These are phyloP conservation scores for Mycena rosella DNA, from an alignment of 768 basidiomycete genomes.

Conservation along the genomic window DNA sequence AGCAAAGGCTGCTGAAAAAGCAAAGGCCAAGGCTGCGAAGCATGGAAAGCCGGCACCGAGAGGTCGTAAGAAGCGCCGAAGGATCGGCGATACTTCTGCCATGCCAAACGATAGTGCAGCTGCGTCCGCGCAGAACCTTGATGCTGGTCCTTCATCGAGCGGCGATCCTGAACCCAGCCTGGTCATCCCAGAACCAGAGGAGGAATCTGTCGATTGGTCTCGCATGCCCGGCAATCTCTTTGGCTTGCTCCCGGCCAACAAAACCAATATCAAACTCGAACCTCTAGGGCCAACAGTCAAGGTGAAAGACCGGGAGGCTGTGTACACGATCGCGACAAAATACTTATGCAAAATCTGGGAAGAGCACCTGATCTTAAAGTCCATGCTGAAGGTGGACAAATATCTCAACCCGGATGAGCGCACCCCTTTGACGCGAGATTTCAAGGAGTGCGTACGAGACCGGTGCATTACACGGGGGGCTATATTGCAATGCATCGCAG, in stretches of 20 bases:
- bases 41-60: neutral
- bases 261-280: neutral
- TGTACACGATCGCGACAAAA: neutral
- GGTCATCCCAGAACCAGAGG: neutral
- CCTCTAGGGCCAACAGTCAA: neutral
- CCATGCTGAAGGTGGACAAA: conserved; percentile 7
- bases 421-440: neutral
- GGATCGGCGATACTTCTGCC: neutral
- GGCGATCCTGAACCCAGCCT: no score
- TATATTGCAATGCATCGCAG: conserved; percentile 11
- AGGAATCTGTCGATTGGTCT: neutral
- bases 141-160: no score
- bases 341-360: conserved; percentile 21
- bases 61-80: neutral
- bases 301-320: neutral
- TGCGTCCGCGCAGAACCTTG: no score
- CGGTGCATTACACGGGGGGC: conserved; percentile 15
- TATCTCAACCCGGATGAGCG: neutral
- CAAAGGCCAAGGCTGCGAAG: neutral
- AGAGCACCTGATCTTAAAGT: conserved; percentile 12
- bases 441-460: neutral
- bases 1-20: neutral
- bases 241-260: neutral
- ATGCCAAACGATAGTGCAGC: no score
- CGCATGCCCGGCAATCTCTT: neutral